Evolutionary conservation across 371 early-diverging fungal genomes (phyloP), one percentile per base, ranked within the genome.

Genomic region (Zychaea mexicana): DNA sequence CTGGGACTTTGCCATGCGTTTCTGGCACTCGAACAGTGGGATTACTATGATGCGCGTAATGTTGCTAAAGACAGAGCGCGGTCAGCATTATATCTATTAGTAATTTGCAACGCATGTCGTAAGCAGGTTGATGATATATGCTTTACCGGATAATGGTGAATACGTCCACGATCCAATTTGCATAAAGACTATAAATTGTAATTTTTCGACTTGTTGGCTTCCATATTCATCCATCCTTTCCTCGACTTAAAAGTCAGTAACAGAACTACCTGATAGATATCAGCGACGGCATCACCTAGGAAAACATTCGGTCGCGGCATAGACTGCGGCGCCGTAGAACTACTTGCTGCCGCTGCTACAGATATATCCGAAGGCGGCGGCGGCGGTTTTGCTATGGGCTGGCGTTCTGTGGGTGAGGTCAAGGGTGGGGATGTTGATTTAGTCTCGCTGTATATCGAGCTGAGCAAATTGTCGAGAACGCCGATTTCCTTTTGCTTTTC

Each of bases 241-340:
- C 36, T n/a, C n/a, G n/a, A n/a, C n/a, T n/a, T n/a, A n/a, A n/a
- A n/a, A n/a, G n/a, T n/a, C n/a, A n/a, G n/a, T n/a, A n/a, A n/a
- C n/a, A n/a, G n/a, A n/a, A n/a, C n/a, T 49, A 49, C 49, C 26
- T 49, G 21, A 49, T 49, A 49, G 13, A 49, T 49, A 24, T 49
- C 22, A 6, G 19, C 13, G 4, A 49, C 49, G 24, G 12, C 21
- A 5, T 49, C 22, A 19, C 49, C 49, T 12, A 49, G 49, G 24
- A 49, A 24, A 5, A 49, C 24, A 10, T 19, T 24, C 13, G 21
- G 10, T 24, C 24, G 12, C 10, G 19, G 12, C 22, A 24, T 49
- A 24, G n/a, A n/a, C n/a, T n/a, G n/a, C n/a, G 49, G 26, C 3
- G 12, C 22, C 8, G 21, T 47, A 13, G 22, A 3, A 22, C 3